These are phyloP conservation scores for Olyra latifolia DNA, from an alignment of 176 grass and related monocot species.

Conservation along the genomic window DNA sequence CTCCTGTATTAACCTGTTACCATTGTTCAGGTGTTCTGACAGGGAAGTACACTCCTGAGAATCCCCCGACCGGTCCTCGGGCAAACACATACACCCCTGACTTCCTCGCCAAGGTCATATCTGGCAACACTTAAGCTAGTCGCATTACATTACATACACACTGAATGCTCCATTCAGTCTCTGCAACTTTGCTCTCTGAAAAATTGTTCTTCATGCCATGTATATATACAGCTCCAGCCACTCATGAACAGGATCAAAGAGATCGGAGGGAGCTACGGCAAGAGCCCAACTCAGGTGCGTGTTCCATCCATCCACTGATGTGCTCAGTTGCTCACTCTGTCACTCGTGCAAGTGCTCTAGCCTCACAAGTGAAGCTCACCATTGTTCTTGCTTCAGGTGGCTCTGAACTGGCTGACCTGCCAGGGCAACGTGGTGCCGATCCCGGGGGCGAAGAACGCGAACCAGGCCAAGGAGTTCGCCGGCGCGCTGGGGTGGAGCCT, in stretches of 20 bases:
- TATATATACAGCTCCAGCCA: slow-evolving; percentile 69
- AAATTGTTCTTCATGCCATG: not conserved
- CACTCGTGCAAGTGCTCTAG: no score
- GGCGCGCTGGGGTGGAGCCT: slow-evolving; percentile 59
- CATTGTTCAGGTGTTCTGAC: slow-evolving; percentile 41
- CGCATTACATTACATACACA: not conserved
- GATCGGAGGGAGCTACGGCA: slow-evolving; percentile 75
- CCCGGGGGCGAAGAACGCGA: slow-evolving; percentile 80
- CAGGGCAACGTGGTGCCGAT: slow-evolving; percentile 91
- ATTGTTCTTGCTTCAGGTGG: slow-evolving; percentile 49
- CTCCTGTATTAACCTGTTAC: not conserved
- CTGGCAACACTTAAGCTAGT: not conserved
- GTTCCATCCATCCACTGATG: not conserved
- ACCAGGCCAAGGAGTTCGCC: slow-evolving; percentile 63
- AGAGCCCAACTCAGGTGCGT: slow-evolving; percentile 75
- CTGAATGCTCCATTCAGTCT: not conserved
- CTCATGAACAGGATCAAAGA: slow-evolving; percentile 79
- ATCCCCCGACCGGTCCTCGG: slow-evolving; percentile 40
- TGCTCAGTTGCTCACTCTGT: no score
- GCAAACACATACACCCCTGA: slow-evolving; percentile 49
- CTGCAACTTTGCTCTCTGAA: slow-evolving; percentile 6
- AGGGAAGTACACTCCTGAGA: slow-evolving; percentile 46
- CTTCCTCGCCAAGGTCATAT: slow-evolving; percentile 37
- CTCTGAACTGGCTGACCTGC: slow-evolving; percentile 86
- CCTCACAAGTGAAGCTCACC: not conserved